A percentile compares a stretch with the other conserved stretches of the same genome.
Evolutionary conservation across 139 green algal genomes (phyloP).

Genomic region (Choricystis sp.): DNA sequence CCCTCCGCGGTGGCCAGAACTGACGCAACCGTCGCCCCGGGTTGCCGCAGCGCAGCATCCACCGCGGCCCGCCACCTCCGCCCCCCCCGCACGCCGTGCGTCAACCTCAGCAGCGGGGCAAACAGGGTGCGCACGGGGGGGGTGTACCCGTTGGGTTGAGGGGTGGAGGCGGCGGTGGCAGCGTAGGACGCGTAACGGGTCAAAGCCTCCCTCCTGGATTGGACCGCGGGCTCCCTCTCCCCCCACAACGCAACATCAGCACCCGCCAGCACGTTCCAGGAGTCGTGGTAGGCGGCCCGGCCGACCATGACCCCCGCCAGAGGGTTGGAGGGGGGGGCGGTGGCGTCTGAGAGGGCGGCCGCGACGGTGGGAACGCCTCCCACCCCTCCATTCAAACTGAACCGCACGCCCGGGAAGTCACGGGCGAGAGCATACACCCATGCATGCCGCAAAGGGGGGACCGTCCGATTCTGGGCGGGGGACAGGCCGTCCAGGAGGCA

Average conservation of each 20-base stretch:
- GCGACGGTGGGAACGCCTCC: conserved; percentile 19
- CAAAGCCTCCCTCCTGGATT: conserved; percentile 51
- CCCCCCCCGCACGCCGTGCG: conserved; percentile 44
- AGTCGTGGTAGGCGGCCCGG: conserved; percentile 63
- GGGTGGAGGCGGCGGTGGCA: not conserved
- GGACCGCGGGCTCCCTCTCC: conserved; percentile 27
- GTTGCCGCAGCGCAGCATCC: conserved; percentile 10
- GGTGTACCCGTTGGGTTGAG: not conserved
- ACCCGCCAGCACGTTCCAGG: conserved; percentile 58
- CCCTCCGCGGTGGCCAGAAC: no score
- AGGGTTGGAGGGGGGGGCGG: not conserved
- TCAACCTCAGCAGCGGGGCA: conserved; percentile 69
- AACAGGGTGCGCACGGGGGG: conserved; percentile 47
- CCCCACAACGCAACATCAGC: conserved; percentile 62
- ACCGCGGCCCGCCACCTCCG: conserved; percentile 35
- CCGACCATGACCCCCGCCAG: conserved; percentile 85
- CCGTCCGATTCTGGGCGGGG: conserved; percentile 75
- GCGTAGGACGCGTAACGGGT: conserved; percentile 50
- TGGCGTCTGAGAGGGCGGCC: not conserved
- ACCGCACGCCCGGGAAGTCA: conserved; percentile 79
- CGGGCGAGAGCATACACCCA: conserved; percentile 70
- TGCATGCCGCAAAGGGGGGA: conserved; percentile 66
- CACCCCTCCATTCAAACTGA: conserved; percentile 57
- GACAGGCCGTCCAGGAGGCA: conserved; percentile 78
- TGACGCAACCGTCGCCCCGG: conserved; percentile 1